These are phyloP conservation scores for Litchi chinensis DNA, from an alignment of 345 rosid genomes.

Conservation along the genomic window DNA sequence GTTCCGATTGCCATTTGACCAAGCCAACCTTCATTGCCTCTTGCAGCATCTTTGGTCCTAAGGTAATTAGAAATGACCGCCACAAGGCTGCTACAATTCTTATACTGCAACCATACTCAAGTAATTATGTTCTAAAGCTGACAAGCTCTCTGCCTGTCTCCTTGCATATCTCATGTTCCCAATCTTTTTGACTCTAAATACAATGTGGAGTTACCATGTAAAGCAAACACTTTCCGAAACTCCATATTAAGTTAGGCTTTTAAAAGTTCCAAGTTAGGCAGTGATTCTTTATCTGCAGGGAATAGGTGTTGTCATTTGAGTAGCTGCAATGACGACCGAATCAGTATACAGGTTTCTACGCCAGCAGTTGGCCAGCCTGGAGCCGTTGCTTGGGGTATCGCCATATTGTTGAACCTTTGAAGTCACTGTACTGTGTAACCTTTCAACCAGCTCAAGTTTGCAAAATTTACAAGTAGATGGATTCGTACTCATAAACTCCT, in stretches of 20 bases:
- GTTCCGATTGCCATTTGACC: conserved; percentile 22
- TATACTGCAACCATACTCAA: background rate
- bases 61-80: conserved; percentile 44
- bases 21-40: conserved; percentile 78
- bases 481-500: background rate
- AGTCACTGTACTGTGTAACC: background rate
- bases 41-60: conserved; percentile 76
- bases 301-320: conserved; percentile 63
- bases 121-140: background rate
- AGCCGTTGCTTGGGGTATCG: conserved; percentile 65
- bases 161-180: background rate
- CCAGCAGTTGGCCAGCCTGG: conserved; percentile 58
- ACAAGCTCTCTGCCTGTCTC: background rate
- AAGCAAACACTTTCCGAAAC: background rate
- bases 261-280: background rate
- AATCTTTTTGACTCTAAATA: background rate
- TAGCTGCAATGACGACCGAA: conserved; percentile 84
- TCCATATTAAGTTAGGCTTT: background rate
- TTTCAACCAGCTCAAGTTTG: background rate
- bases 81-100: background rate
- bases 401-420: conserved; percentile 49
- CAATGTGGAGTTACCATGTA: background rate
- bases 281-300: conserved; percentile 49
- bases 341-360: conserved; percentile 76
- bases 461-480: background rate